phyloP scores from a whole-genome alignment of 2,329 filamentous ascomycete genomes.

The Talaromyces sp. region DNA sequence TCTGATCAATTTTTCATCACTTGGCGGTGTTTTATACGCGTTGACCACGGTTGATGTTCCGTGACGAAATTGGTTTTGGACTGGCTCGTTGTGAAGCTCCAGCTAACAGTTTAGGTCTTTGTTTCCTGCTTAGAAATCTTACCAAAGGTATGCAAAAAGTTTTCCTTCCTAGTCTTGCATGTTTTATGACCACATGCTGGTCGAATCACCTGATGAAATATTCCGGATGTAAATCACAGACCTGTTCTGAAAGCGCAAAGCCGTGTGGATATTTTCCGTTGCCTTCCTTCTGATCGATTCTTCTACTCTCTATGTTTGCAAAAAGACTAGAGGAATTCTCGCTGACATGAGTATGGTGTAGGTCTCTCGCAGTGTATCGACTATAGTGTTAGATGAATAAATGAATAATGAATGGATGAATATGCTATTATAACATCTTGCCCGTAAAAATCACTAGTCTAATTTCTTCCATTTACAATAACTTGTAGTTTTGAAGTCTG shows the following conservation, averaged over 20 bases:
- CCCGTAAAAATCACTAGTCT: neutral
- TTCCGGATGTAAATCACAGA: constrained; percentile 17
- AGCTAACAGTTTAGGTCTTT: neutral
- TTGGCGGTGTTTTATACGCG: constrained; percentile 42
- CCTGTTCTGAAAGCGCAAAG: constrained; percentile 16
- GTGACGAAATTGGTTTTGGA: neutral
- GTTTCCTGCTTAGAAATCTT: neutral
- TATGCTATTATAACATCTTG: neutral
- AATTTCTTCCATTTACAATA: neutral
- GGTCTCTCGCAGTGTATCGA: neutral
- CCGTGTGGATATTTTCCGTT: constrained; percentile 16
- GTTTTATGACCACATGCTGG: constrained; percentile 4
- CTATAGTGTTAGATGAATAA: neutral
- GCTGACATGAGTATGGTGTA: neutral
- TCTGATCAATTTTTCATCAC: constrained; percentile 64
- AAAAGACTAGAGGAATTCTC: neutral
- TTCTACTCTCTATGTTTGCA: neutral
- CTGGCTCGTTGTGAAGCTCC: neutral
- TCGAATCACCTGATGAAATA: constrained; percentile 13
- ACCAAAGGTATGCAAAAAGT: neutral
- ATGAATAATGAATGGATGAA: neutral
- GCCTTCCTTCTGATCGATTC: constrained; percentile 16
- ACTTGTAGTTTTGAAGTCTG: too few species aligned
- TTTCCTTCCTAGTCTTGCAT: neutral
- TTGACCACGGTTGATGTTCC: neutral